These are phyloP conservation scores for Xylaria flabelliformis DNA, from an alignment of 495 filamentous ascomycete genomes.

Conservation along the genomic window DNA sequence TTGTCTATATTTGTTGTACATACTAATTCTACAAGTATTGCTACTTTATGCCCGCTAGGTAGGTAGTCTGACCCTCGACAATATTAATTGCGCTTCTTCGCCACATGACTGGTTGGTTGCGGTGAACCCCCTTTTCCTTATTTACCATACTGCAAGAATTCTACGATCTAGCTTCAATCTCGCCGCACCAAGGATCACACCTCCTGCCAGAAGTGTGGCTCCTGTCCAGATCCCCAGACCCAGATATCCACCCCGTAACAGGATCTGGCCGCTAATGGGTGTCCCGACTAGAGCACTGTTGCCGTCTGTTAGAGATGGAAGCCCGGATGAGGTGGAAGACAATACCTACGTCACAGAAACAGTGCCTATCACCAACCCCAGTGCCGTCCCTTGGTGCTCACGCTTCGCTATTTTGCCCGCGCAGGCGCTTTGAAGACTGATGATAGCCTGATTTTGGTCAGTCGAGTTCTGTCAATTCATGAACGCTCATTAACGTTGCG, in stretches of 20 bases:
- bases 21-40: not conserved
- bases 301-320: conserved; percentile 1
- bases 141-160: conserved; percentile 1
- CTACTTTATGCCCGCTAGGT: not conserved
- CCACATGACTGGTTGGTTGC: not conserved
- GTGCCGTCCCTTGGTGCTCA: conserved; percentile 50
- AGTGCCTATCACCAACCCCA: conserved; percentile 51
- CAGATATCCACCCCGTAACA: conserved; percentile 45
- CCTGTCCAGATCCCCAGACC: conserved; percentile 33
- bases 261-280: conserved; percentile 52
- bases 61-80: not conserved
- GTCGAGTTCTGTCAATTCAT: not conserved
- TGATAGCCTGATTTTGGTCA: conserved; percentile 29
- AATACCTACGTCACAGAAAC: conserved; percentile 39
- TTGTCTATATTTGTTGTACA: too few species aligned
- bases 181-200: conserved; percentile 23
- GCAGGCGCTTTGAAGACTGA: conserved; percentile 34
- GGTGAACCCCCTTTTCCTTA: not conserved
- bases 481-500: not conserved
- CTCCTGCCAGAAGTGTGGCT: conserved; percentile 31
- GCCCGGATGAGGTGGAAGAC: not conserved
- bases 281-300: conserved; percentile 48
- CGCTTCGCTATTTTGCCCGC: conserved; percentile 30
- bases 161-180: conserved; percentile 17
- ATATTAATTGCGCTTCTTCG: not conserved